These are phyloP conservation scores for Fusarium clavum DNA, from an alignment of 2,329 filamentous ascomycete species.

Conservation along the genomic window DNA sequence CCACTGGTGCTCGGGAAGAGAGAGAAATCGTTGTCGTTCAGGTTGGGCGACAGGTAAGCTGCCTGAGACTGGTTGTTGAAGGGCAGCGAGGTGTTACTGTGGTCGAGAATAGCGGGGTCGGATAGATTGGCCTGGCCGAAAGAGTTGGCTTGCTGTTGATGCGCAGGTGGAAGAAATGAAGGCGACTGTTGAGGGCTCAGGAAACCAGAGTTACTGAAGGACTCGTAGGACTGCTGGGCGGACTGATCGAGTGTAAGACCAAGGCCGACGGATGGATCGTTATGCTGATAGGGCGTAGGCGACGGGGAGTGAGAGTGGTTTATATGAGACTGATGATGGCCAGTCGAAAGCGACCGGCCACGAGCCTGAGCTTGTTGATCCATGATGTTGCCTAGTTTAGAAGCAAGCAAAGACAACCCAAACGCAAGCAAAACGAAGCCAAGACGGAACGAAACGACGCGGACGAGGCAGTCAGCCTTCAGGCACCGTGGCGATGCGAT, in stretches of 20 bases:
- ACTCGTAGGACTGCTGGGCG: constrained; percentile 56
- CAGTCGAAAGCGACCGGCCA: constrained; percentile 72
- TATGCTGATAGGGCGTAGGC: constrained; percentile 64
- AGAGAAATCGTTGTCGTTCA: constrained; percentile 69
- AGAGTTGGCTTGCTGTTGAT: constrained; percentile 45
- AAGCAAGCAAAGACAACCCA: constrained; percentile 38
- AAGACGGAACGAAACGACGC: constrained; percentile 34
- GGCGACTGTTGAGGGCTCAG: constrained; percentile 59
- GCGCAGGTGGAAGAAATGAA: constrained; percentile 49
- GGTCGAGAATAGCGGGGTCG: constrained; percentile 55
- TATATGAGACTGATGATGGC: constrained; percentile 72
- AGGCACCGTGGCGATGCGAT: constrained; percentile 54
- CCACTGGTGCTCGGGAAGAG: constrained; percentile 69
- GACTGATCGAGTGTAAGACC: constrained; percentile 69
- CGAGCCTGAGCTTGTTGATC: constrained; percentile 54
- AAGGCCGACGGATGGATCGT: constrained; percentile 63
- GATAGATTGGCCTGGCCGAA: constrained; percentile 50
- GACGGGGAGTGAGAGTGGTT: constrained; percentile 74
- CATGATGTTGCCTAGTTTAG: constrained; percentile 54
- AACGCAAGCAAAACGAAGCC: constrained; percentile 8
- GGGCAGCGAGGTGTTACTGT: constrained; percentile 53
- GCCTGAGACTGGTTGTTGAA: constrained; percentile 58
- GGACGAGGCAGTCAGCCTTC: constrained; percentile 61
- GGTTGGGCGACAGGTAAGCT: constrained; percentile 63
- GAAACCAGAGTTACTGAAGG: constrained; percentile 59